phyloP scores from a whole-genome alignment of 345 rosid species.

The Citrus australasica region DNA sequence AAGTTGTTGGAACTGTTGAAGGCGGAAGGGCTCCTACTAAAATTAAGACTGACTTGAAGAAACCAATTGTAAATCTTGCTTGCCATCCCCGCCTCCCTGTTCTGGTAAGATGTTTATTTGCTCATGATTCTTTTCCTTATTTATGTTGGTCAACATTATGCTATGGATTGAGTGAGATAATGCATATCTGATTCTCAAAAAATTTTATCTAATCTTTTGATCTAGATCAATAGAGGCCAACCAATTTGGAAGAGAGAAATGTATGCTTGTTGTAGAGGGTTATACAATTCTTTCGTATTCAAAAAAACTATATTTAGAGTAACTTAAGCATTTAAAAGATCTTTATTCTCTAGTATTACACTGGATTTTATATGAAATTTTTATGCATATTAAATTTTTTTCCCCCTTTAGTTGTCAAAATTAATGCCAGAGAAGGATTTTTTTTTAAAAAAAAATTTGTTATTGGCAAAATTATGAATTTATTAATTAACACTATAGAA shows the following conservation, averaged over 20 bases:
- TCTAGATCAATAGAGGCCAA: background rate
- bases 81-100: constrained; percentile 99
- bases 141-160: background rate
- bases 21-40: constrained; percentile 94
- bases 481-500: background rate
- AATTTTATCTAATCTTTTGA: background rate
- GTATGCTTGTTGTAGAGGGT: background rate
- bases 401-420: background rate
- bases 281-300: background rate
- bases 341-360: background rate
- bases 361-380: background rate
- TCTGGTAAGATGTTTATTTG: constrained; percentile 46
- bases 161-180: background rate
- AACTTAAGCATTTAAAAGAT: background rate
- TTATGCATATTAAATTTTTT: background rate
- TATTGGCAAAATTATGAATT: background rate
- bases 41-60: constrained; percentile 94
- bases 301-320: background rate
- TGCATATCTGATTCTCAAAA: background rate
- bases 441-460: background rate
- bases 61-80: constrained; percentile 88
- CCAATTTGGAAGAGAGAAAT: background rate
- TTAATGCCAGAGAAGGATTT: background rate
- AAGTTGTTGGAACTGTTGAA: constrained; percentile 98
- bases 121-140: background rate